These are phyloP conservation scores for Irpex sp. DNA, from an alignment of 1,284 basidiomycete genomes.

Conservation along the genomic window DNA sequence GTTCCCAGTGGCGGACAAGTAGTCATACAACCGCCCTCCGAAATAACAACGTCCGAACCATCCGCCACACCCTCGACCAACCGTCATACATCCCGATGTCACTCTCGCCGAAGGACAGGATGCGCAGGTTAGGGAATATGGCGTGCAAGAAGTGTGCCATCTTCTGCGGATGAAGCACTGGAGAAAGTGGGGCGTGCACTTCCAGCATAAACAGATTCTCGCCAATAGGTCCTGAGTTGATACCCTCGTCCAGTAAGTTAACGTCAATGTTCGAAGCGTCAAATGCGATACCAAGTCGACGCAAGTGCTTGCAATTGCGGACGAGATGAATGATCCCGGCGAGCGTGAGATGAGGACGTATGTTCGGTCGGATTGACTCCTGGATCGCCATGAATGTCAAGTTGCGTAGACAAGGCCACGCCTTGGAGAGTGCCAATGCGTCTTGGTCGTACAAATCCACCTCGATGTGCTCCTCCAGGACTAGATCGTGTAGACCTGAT, in stretches of 20 bases:
- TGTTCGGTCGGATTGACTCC: not conserved
- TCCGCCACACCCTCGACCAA: not conserved
- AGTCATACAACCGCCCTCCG: not conserved
- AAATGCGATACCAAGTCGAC: slow-evolving; percentile 1
- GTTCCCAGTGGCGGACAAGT: not conserved
- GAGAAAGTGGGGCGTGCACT: slow-evolving; percentile 1
- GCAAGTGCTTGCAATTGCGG: slow-evolving; percentile 1
- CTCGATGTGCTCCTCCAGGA: slow-evolving; percentile 4
- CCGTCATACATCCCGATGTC: not conserved
- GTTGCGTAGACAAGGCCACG: slow-evolving; percentile 3
- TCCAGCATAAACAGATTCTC: not conserved
- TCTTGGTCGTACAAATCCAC: slow-evolving; percentile 7
- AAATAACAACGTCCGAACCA: not conserved
- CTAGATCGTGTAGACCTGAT: not conserved
- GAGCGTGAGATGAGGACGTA: not conserved
- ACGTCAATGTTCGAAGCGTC: not conserved
- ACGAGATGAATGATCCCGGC: slow-evolving; percentile 2
- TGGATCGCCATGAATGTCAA: not conserved
- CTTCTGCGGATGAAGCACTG: not conserved
- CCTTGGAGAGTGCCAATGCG: slow-evolving; percentile 3
- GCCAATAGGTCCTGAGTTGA: not conserved
- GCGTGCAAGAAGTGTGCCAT: not conserved
- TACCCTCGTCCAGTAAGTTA: not conserved
- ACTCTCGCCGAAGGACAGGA: not conserved
- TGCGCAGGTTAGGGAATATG: not conserved